A percentile compares a stretch with the other conserved stretches of the same genome.
phyloP scores from a whole-genome alignment of 192 early-diverging fungal genomes.

The Backusella macrospora region DNA sequence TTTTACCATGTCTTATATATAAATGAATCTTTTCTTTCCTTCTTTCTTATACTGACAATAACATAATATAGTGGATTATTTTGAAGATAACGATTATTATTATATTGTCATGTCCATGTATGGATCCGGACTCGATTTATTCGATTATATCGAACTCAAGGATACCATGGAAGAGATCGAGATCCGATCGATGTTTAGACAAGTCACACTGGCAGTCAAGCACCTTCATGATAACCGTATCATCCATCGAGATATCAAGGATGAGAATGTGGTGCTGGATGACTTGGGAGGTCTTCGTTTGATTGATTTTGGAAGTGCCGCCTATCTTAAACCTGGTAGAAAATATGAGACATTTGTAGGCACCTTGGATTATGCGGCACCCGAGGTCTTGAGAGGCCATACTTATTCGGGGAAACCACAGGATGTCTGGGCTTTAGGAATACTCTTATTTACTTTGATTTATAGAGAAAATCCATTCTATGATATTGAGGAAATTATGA shows the following conservation, averaged over 20 bases:
- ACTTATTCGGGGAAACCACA: conserved; percentile 75
- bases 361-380: conserved; percentile 76
- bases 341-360: conserved; percentile 75
- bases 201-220: conserved; percentile 56
- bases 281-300: conserved; percentile 62
- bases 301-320: conserved; percentile 83
- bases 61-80: too few species aligned
- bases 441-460: conserved; percentile 74
- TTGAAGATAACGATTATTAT: conserved; percentile 75
- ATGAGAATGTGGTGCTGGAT: conserved; percentile 83
- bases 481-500: conserved; percentile 65
- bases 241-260: conserved; percentile 87
- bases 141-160: conserved; percentile 72
- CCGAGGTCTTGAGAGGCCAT: conserved; percentile 68
- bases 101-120: conserved; percentile 69
- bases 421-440: conserved; percentile 86
- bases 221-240: conserved; percentile 69
- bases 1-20: background rate
- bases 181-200: conserved; percentile 58
- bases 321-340: conserved; percentile 52
- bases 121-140: conserved; percentile 63
- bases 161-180: conserved; percentile 54
- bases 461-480: conserved; percentile 78
- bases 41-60: too few species aligned
- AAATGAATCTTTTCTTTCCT: background rate